phyloP scores from a whole-genome alignment of 345 rosid species.

The Jatropha curcas region DNA sequence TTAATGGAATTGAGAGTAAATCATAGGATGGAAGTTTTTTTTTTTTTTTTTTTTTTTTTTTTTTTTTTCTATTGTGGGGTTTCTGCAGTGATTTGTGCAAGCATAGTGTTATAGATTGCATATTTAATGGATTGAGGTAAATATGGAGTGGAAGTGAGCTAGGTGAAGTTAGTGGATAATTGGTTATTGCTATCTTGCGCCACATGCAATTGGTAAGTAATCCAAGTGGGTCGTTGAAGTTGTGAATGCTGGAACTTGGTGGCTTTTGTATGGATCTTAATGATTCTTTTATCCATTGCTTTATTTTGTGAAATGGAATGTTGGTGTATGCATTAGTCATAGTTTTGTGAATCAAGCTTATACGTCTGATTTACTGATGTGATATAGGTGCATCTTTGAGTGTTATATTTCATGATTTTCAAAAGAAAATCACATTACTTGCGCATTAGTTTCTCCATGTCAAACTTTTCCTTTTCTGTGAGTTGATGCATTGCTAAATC shows the following conservation, averaged over 20 bases:
- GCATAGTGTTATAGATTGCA: constrained; percentile 1
- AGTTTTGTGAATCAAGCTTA: not conserved
- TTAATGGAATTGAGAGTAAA: no score
- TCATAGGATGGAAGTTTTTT: no score
- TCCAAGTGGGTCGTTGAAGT: constrained; percentile 11
- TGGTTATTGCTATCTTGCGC: not conserved
- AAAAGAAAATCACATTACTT: not conserved
- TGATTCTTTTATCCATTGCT: not conserved
- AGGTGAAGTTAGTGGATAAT: constrained; percentile 16
- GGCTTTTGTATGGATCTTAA: constrained; percentile 20
- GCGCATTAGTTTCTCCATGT: not conserved
- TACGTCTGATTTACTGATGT: not conserved
- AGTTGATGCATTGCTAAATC: not conserved
- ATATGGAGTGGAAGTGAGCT: constrained; percentile 23
- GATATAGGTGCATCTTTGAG: not conserved
- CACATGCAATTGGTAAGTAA: constrained; percentile 14
- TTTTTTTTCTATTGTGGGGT: constrained; percentile 9
- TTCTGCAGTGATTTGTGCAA: constrained; percentile 17
- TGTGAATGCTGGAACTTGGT: constrained; percentile 5
- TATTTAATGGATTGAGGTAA: constrained; percentile 4
- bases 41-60: constrained; percentile 8
- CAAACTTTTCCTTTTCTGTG: not conserved
- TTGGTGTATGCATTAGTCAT: not conserved
- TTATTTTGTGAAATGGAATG: not conserved
- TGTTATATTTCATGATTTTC: not conserved